These are phyloP conservation scores for Pluteus cervinus DNA, from an alignment of 768 basidiomycete genomes.

Conservation along the genomic window DNA sequence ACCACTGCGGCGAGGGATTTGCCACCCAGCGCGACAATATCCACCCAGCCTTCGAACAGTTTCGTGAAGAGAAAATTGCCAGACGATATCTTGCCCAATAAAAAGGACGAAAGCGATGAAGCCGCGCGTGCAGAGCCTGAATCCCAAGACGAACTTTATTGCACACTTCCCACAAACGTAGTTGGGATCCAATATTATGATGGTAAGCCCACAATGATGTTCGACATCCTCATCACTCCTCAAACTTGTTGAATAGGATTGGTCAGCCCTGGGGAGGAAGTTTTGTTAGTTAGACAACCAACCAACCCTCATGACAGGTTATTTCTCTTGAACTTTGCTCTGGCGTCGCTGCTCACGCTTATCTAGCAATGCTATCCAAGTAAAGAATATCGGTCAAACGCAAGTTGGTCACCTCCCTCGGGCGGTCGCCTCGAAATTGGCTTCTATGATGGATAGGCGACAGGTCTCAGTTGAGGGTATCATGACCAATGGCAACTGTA, in stretches of 20 bases:
- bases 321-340: not conserved
- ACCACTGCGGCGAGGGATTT: not conserved
- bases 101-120: constrained; percentile 37
- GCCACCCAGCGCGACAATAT: not conserved
- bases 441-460: constrained; percentile 64
- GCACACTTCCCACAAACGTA: constrained; percentile 49
- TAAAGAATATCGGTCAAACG: constrained; percentile 63
- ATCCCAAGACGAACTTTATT: constrained; percentile 60
- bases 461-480: constrained; percentile 68
- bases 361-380: constrained; percentile 71
- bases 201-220: constrained; percentile 28
- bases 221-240: constrained; percentile 6
- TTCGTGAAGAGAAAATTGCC: constrained; percentile 1
- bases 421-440: constrained; percentile 48
- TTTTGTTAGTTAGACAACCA: constrained; percentile 61
- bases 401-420: constrained; percentile 83
- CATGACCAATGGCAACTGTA: constrained; percentile 65
- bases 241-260: constrained; percentile 45
- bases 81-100: constrained; percentile 11
- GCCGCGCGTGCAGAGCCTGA: constrained; percentile 40
- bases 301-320: constrained; percentile 63
- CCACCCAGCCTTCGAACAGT: too few relatives aligned
- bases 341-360: not conserved
- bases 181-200: constrained; percentile 85
- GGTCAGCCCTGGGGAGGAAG: constrained; percentile 77